Base-by-base conservation (phyloP, 2,329 filamentous ascomycete genomes). In the Hypomyces rosellus region DNA sequence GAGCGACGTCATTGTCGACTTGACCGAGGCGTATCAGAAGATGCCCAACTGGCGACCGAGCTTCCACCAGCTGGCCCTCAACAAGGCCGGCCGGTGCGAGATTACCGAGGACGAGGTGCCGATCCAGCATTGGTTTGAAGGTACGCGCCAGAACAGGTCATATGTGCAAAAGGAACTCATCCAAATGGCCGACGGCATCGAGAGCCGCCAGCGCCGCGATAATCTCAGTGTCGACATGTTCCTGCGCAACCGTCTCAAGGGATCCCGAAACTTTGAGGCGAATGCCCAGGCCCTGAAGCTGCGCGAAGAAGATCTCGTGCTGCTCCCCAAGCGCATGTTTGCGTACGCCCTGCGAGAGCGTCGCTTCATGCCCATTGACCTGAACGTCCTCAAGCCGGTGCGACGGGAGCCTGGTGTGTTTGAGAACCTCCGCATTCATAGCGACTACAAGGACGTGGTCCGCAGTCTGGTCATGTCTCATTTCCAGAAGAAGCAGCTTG, bases 1-100 rank as follows among this genome's bases (percentile, higher is more conserved):
- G 50, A 69, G 68, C 42, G 68, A 73, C 20, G 67, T 73, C n/a
- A 70, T 73, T 7, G 64, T 73, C 3, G 69, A 73, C 36, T 60
- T 73, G n/a, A 62, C 61, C 0, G 68, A 72, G 52, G 70, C 69
- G 0, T 69, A 65, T 48, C 67, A 71, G 54, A 66, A 63, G 55
- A 66, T 67, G 48, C 66, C 67, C 0, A 63, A 65, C 46, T 72
- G 69, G 69, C 58, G 63, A 1, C 68, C 69, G 1, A 34, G 49
- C 5, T 66, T 65, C 54, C 58, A 64, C 3, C 59, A 59, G n/a
- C 45, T 63, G 14, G 63, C 64, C 0, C 54, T 61, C 22, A 59
- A 60, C 57, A 66, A 69, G 58, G 60, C 60, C 4, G 59, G 59
- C 4, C 52, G 59, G 4, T 66, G 62, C 43, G 60, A 68, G 40